Percentiles rank a stretch among this genome's conserved stretches.
Conservation (phyloP, 176 grass and related monocot genomes). For the Echinochloa phyllopogon region DNA sequence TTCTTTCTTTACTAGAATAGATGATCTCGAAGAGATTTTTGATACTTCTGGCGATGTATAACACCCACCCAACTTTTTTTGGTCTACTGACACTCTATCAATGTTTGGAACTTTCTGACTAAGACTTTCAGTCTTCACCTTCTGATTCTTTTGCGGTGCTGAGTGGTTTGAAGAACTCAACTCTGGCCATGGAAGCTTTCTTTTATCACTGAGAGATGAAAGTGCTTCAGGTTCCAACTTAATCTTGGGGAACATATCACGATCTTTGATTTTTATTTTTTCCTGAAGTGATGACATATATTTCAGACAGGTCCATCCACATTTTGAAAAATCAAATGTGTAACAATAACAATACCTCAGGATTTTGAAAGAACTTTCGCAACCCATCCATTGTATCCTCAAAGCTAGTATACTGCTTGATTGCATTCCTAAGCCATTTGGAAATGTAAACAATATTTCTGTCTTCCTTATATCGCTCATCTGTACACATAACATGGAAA, state of each 20-base stretch:
- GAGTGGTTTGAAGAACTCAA: slow-evolving; percentile 49
- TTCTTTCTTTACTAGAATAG: slow-evolving; percentile 38
- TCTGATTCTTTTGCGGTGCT: slow-evolving; percentile 51
- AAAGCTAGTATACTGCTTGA: slow-evolving; percentile 69
- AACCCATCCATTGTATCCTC: slow-evolving; percentile 67
- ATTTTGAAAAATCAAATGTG: slow-evolving; percentile 35
- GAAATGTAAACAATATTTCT: slow-evolving; percentile 79
- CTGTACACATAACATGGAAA: slow-evolving; percentile 55
- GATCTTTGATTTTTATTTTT: slow-evolving; percentile 47
- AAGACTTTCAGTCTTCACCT: slow-evolving; percentile 39
- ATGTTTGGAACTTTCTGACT: slow-evolving; percentile 28
- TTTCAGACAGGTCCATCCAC: slow-evolving; percentile 19
- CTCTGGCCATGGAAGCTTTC: slow-evolving; percentile 49
- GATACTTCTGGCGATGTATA: slow-evolving; percentile 36
- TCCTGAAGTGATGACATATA: slow-evolving; percentile 52
- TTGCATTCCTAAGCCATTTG: slow-evolving; percentile 91
- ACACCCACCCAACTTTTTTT: slow-evolving; percentile 28
- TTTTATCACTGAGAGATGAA: slow-evolving; percentile 48
- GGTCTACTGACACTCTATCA: slow-evolving; percentile 29
- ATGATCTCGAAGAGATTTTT: slow-evolving; percentile 31
- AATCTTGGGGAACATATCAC: slow-evolving; percentile 36
- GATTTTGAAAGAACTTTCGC: slow-evolving; percentile 75
- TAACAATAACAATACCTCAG: slow-evolving; percentile 58
- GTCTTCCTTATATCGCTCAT: slow-evolving; percentile 83
- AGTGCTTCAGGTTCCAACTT: slow-evolving; percentile 44